Base-by-base conservation (phyloP, 441 rosid species). In the Erodium chrysanthum region DNA sequence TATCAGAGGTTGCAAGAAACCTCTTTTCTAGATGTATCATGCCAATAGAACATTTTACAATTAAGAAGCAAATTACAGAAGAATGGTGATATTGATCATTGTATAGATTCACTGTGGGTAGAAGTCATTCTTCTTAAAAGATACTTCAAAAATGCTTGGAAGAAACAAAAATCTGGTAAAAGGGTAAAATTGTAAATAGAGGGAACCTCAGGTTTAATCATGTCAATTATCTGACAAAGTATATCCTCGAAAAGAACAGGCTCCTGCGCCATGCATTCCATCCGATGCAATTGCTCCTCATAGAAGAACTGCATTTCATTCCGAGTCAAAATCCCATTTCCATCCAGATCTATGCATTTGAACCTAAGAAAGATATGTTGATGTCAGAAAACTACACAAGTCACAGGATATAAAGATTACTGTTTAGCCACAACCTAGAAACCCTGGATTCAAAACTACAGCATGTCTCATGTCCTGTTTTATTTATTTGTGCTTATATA, bases 221-320 rank as follows among this genome's bases (percentile, higher is more conserved):
- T 86, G 75, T 84, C 89, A 31, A 86, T 64, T 69, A 86, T 83
- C 76, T 84, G 89, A 69, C 87, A 84, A 12, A 86, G 66, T 29
- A 86, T 84, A 71, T 83, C 85, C 77, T 82, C 86, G 70, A 86
- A 84, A 17, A 78, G 72, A 35, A 83, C 87, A 50, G 84, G 78
- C 65, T 84, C 86, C 65, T 80, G 81, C 65, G 84, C 79, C 74
- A 86, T 82, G 79, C 91, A 84, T 68, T 83, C 88, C 91, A 86
- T 84, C 22, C 89, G 83, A 74, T 82, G 89, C 76, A 83, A 73
- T 74, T 86, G 91, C 77, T 84, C 89, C 73, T 83, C 87, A 7
- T 80, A 86, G 74, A 86, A 86, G 69, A 76, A 86, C 68, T 81
- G 85, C 84, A 86, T 62, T 70, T 86, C 91, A 75, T 82, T 84